Conservation (phyloP, 148 eudicot genomes). For the Camellia granthamiana region DNA sequence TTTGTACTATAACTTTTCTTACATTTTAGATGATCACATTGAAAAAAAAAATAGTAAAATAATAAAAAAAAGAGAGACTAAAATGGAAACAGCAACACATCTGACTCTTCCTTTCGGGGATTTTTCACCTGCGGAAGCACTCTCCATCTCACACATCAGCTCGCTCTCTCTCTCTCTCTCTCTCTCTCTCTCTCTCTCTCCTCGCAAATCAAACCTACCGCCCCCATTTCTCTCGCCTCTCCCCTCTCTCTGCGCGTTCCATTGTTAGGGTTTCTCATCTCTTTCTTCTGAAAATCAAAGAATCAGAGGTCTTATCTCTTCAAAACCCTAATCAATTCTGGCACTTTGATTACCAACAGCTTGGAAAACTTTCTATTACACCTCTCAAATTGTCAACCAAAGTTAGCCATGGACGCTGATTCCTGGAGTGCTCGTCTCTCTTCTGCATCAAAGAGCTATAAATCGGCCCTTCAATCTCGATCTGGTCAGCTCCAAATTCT, state of each 20-base stretch:
- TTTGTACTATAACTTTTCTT: too few relatives aligned
- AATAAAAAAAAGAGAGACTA: background rate
- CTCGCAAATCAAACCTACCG: conserved; percentile 1
- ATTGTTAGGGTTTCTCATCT: conserved; percentile 17
- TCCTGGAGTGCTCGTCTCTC: conserved; percentile 81
- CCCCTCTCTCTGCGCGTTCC: conserved; percentile 8
- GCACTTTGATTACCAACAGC: background rate
- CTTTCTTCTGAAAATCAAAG: background rate
- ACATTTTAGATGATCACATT: too few relatives aligned
- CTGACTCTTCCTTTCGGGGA: conserved; percentile 13
- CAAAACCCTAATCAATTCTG: conserved; percentile 25
- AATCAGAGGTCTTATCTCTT: background rate
- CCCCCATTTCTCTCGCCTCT: background rate
- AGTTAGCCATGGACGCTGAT: conserved; percentile 63
- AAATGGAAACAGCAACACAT: conserved; percentile 13
- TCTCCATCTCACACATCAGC: conserved; percentile 15
- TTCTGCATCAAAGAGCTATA: conserved; percentile 64
- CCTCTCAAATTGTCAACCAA: background rate
- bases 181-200: conserved; percentile 1
- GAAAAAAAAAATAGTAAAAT: too few relatives aligned
- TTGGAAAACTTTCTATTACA: background rate
- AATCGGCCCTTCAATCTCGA: conserved; percentile 72
- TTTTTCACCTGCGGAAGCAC: conserved; percentile 21
- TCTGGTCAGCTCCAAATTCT: conserved; percentile 45
- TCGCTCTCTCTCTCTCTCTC: conserved; percentile 15